Evolutionary conservation across 2,329 filamentous ascomycete genomes (phyloP).

Genomic region (Colletotrichum caudatum): DNA sequence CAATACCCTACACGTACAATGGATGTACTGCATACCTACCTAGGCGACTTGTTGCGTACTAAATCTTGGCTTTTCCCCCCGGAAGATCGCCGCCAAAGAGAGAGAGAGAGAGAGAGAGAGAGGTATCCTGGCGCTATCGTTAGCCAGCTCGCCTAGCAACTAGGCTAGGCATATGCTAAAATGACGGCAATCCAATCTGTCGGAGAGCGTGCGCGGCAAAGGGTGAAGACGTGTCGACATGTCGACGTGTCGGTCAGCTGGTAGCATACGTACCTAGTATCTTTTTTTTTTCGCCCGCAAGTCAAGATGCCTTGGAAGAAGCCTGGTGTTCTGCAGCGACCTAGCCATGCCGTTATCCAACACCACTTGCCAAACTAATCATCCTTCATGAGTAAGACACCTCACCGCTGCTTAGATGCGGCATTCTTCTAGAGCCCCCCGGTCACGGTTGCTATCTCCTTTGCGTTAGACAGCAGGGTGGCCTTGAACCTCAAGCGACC

Average conservation of each 20-base stretch:
- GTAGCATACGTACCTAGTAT: background rate
- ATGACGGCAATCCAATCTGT: slow-evolving; percentile 18
- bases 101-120: background rate
- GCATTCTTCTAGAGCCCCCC: slow-evolving; percentile 5
- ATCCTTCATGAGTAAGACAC: slow-evolving; percentile 9
- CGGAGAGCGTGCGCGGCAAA: background rate
- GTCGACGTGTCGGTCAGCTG: slow-evolving; percentile 27
- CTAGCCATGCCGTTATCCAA: slow-evolving; percentile 4
- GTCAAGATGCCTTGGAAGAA: background rate
- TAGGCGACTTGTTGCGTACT: background rate
- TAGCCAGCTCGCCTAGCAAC: slow-evolving; percentile 8
- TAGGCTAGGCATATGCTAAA: slow-evolving; percentile 11
- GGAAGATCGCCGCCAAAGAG: background rate
- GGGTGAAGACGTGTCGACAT: background rate
- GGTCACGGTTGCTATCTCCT: background rate
- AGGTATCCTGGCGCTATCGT: background rate
- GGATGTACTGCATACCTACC: background rate
- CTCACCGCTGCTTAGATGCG: slow-evolving; percentile 33
- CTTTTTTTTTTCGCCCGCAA: background rate
- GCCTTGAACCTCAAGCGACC: background rate
- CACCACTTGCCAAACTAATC: background rate
- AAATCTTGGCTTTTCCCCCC: too few relatives aligned
- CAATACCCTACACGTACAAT: background rate
- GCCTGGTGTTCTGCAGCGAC: background rate
- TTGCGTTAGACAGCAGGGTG: background rate